Evolutionary conservation across 2,329 filamentous ascomycete species (phyloP).

Genomic region (Penicillium expansum): DNA sequence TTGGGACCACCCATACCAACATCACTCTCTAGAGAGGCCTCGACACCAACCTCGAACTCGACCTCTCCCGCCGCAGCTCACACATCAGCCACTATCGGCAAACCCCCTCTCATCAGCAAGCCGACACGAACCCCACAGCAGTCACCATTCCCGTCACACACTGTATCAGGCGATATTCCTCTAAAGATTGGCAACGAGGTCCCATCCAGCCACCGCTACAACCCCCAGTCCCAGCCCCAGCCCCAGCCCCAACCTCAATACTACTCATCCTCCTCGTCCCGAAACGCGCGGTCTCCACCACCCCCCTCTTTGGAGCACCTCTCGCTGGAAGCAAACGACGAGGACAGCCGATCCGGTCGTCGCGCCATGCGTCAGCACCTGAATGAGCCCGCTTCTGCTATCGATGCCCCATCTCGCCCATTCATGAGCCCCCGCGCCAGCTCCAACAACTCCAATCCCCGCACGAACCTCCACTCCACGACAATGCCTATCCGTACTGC

Average conservation of each 20-base stretch:
- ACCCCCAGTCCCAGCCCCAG: slow-evolving; percentile 22
- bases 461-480: slow-evolving; percentile 50
- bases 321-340: slow-evolving; percentile 42
- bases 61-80: slow-evolving; percentile 37
- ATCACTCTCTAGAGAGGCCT: slow-evolving; percentile 59
- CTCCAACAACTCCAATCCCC: slow-evolving; percentile 35
- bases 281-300: slow-evolving; percentile 33
- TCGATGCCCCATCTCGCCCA: slow-evolving; percentile 39
- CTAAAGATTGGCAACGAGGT: slow-evolving; percentile 47
- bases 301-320: slow-evolving; percentile 45
- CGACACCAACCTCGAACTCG: slow-evolving; percentile 43
- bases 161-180: slow-evolving; percentile 62
- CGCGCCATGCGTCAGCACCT: slow-evolving; percentile 29
- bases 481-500: slow-evolving; percentile 64
- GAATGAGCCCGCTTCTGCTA: slow-evolving; percentile 38
- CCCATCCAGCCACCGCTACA: slow-evolving; percentile 19
- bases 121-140: slow-evolving; percentile 20
- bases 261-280: slow-evolving; percentile 24
- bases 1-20: slow-evolving; percentile 78
- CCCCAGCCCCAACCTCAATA: slow-evolving; percentile 21
- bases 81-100: slow-evolving; percentile 36
- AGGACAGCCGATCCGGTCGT: slow-evolving; percentile 26
- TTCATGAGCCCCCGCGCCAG: slow-evolving; percentile 41
- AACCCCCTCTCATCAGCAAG: slow-evolving; percentile 34
- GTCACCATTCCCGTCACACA: slow-evolving; percentile 18